These are phyloP conservation scores for Urtica urens DNA, from an alignment of 306 rosid species.

Conservation along the genomic window DNA sequence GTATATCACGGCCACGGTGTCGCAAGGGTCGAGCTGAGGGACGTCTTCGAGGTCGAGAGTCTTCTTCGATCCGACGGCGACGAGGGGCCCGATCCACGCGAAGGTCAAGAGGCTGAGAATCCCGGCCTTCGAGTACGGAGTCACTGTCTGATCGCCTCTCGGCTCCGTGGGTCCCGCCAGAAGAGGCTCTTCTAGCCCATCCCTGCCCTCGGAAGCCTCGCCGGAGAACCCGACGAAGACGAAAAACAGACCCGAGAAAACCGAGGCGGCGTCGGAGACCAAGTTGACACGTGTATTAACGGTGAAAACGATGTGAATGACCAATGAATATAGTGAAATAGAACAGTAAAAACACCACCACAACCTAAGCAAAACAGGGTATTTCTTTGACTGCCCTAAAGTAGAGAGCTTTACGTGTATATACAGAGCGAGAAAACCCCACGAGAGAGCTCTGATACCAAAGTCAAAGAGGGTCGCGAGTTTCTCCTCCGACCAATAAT, in stretches of 20 bases:
- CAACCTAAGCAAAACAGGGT: slow-evolving; percentile 31
- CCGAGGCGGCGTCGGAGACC: slow-evolving; percentile 33
- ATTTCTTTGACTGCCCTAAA: slow-evolving; percentile 11
- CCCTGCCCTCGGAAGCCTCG: slow-evolving; percentile 19
- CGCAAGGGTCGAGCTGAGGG: slow-evolving; percentile 44
- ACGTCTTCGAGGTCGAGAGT: slow-evolving; percentile 65
- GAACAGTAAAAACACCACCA: slow-evolving; percentile 43
- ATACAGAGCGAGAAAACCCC: slow-evolving; percentile 35
- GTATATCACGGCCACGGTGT: slow-evolving; percentile 40
- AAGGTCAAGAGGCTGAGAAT: slow-evolving; percentile 55
- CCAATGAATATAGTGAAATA: slow-evolving; percentile 36
- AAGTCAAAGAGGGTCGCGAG: slow-evolving; percentile 34
- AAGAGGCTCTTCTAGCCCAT: slow-evolving; percentile 52
- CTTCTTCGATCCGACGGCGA: slow-evolving; percentile 49
- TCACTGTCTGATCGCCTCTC: slow-evolving; percentile 25
- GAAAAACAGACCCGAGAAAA: slow-evolving; percentile 34
- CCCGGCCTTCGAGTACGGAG: slow-evolving; percentile 51
- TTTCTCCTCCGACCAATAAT: slow-evolving; percentile 28
- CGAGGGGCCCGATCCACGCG: slow-evolving; percentile 64
- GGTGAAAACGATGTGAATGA: slow-evolving; percentile 26
- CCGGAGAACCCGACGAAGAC: slow-evolving; percentile 26
- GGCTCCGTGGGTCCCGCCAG: slow-evolving; percentile 35
- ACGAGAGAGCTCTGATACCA: slow-evolving; percentile 28
- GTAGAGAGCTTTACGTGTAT: slow-evolving; percentile 19
- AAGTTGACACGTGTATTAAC: slow-evolving; percentile 18